These are phyloP conservation scores for Acrocalymma vagum DNA, from an alignment of 2,329 filamentous ascomycete genomes.

Conservation along the genomic window DNA sequence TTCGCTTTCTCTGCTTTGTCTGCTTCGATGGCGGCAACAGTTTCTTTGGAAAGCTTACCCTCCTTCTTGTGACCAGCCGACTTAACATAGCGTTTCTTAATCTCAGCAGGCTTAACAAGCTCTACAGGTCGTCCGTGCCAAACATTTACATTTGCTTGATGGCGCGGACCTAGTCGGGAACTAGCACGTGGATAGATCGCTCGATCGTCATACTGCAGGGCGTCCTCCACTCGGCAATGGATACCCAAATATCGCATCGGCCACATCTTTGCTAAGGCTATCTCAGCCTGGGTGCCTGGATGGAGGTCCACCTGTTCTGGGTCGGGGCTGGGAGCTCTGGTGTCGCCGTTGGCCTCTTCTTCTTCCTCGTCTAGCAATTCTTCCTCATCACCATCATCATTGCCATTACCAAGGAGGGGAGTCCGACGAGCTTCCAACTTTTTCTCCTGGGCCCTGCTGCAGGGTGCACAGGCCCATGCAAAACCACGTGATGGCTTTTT, in stretches of 20 bases:
- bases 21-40: constrained; percentile 78
- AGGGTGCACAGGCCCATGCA: constrained; percentile 96
- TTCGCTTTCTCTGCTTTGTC: constrained; percentile 82
- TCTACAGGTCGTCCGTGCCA: constrained; percentile 92
- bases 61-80: constrained; percentile 74
- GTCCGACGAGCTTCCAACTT: constrained; percentile 91
- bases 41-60: constrained; percentile 80
- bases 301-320: constrained; percentile 66
- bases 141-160: constrained; percentile 84
- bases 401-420: constrained; percentile 69
- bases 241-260: constrained; percentile 95
- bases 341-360: constrained; percentile 70
- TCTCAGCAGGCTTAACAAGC: constrained; percentile 86
- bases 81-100: constrained; percentile 78
- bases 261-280: constrained; percentile 93
- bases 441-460: constrained; percentile 93
- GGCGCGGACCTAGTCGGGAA: constrained; percentile 87
- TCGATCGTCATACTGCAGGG: constrained; percentile 93
- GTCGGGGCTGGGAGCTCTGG: constrained; percentile 62
- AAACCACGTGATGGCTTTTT: constrained; percentile 98
- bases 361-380: constrained; percentile 74
- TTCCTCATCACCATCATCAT: constrained; percentile 68
- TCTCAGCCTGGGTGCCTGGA: constrained; percentile 81
- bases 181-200: constrained; percentile 92
- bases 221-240: constrained; percentile 94